Evolutionary conservation across 441 rosid genomes (phyloP), one percentile per base, ranked within the genome.

Genomic region (Gossypium schwendimanii): DNA sequence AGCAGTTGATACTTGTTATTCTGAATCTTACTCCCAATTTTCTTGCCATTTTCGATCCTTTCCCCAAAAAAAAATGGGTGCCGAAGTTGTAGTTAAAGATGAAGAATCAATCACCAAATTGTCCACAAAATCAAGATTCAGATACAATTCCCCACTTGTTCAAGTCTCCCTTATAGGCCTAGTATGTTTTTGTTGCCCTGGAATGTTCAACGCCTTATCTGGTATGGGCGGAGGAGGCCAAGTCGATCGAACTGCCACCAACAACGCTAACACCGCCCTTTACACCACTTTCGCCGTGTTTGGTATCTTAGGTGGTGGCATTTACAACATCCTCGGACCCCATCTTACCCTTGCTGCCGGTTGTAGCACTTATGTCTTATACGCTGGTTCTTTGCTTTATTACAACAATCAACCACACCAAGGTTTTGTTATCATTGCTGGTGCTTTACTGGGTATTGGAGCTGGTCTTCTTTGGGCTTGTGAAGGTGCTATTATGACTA

Each of bases 221-320:
- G 98, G 98, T 2, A 89, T 94, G 98, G 98, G 98, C 7, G 98
- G 94, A 0, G 97, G 95, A 0, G 98, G 97, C 23, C 98, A 94
- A 77, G 80, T 90, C 3, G 86, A 94, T 69, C 81, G 77, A 57
- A 88, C 91, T 21, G 98, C 92, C 15, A 84, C 93, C 54, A 85
- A 94, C 84, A 94, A 92, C 81, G 94, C 98, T 68, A 91, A 87
- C 86, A 94, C 98, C 59, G 97, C 98, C 74, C 96, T 94, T 41
- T 94, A 91, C 87, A 83, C 92, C 58, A 82, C 97, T 69, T 94
- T 94, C 78, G 86, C 96, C 75, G 15, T 94, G 78, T 90, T 91
- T 67, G 97, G 97, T 57, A 41, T 94, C 36, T 77, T 90, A 14
- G 98, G 97, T 33, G 97, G 98, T 24, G 98, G 91, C 3, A 86